Conservation (phyloP, 2,329 filamentous ascomycete species). For the Dothistroma septosporum region DNA sequence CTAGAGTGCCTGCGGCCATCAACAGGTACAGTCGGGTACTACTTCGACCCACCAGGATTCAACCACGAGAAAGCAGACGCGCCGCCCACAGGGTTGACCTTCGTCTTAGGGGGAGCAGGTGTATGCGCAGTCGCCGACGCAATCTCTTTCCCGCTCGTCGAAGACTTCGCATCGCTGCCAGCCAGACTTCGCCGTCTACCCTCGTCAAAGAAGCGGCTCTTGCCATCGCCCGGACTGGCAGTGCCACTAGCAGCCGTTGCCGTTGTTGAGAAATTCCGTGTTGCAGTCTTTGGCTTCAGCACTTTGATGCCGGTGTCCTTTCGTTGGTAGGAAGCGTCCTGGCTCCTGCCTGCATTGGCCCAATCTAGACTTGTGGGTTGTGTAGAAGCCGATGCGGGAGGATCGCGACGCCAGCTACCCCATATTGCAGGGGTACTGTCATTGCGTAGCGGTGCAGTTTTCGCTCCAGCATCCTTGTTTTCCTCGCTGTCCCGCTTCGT, state of each 20-base stretch:
- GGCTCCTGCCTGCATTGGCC: slow-evolving; percentile 52
- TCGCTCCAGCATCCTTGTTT: slow-evolving; percentile 11
- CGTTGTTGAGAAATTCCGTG: slow-evolving; percentile 47
- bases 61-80: slow-evolving; percentile 94
- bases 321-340: slow-evolving; percentile 63
- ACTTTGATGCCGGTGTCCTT: slow-evolving; percentile 81
- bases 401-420: slow-evolving; percentile 47
- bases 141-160: slow-evolving; percentile 34
- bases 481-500: slow-evolving; percentile 22
- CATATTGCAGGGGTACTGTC: slow-evolving; percentile 41
- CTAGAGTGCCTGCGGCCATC: background rate
- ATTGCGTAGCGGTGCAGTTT: slow-evolving; percentile 20
- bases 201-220: slow-evolving; percentile 50
- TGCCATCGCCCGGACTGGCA: slow-evolving; percentile 28
- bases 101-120: slow-evolving; percentile 28
- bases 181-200: slow-evolving; percentile 35
- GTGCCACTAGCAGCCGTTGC: slow-evolving; percentile 22
- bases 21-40: background rate
- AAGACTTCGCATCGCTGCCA: slow-evolving; percentile 13
- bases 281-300: slow-evolving; percentile 68
- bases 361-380: slow-evolving; percentile 43
- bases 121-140: slow-evolving; percentile 15
- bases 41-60: slow-evolving; percentile 23
- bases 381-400: slow-evolving; percentile 13
- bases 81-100: slow-evolving; percentile 79